Percentiles rank a stretch among this genome's conserved stretches.
These are phyloP conservation scores for Tympanopsis confertula DNA, from an alignment of 2,329 filamentous ascomycete genomes.

Conservation along the genomic window DNA sequence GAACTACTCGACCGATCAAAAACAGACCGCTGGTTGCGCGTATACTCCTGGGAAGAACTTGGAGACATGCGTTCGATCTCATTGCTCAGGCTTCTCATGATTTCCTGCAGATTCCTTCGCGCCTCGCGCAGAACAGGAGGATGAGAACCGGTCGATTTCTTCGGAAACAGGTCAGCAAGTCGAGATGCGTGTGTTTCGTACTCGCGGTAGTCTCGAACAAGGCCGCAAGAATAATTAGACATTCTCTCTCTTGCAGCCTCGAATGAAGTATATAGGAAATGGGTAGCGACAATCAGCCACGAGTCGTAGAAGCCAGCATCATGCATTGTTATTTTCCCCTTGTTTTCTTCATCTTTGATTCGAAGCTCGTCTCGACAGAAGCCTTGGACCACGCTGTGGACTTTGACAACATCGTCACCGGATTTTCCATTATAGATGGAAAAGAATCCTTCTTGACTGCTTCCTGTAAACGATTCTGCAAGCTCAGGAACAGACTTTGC, in stretches of 20 bases:
- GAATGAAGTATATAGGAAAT: constrained; percentile 26
- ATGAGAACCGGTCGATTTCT: constrained; percentile 11
- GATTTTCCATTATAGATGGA: constrained; percentile 12
- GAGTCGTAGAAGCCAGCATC: constrained; percentile 21
- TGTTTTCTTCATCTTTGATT: constrained; percentile 14
- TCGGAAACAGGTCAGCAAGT: constrained; percentile 23
- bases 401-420: constrained; percentile 28
- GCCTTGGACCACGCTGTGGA: constrained; percentile 32
- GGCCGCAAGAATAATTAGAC: constrained; percentile 19
- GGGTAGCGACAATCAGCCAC: constrained; percentile 27
- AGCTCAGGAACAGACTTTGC: neutral
- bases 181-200: constrained; percentile 29
- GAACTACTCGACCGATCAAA: constrained; percentile 1
- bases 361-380: constrained; percentile 32
- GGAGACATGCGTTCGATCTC: constrained; percentile 5
- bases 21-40: neutral
- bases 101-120: neutral
- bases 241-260: constrained; percentile 24
- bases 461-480: neutral
- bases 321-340: constrained; percentile 4
- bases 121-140: neutral
- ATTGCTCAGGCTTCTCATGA: neutral
- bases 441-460: constrained; percentile 6
- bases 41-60: constrained; percentile 11
- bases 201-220: constrained; percentile 31